Conservation (phyloP, 306 rosid genomes). For the Macrotyloma uniflorum region DNA sequence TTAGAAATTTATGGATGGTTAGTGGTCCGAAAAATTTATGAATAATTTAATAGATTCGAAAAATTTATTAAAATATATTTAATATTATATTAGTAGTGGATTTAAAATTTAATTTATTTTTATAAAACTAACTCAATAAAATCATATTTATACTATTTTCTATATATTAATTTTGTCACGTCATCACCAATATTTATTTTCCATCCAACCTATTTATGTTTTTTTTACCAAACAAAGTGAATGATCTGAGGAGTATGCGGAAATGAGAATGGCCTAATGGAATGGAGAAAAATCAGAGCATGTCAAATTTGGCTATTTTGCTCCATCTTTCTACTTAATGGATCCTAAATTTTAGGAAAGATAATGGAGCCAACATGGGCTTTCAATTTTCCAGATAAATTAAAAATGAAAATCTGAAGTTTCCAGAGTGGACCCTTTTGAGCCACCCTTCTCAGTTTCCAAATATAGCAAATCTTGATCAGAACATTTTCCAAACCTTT, state of each 20-base stretch:
- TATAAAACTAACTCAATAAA: too few relatives aligned
- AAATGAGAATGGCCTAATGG: background rate
- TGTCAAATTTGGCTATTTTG: conserved; percentile 18
- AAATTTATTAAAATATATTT: too few relatives aligned
- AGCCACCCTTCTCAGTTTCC: conserved; percentile 39
- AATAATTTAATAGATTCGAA: too few relatives aligned
- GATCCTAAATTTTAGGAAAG: conserved; percentile 40
- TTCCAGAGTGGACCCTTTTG: conserved; percentile 28
- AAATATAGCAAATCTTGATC: conserved; percentile 45
- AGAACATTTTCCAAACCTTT: conserved; percentile 36
- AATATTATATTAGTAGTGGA: too few relatives aligned
- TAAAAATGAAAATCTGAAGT: background rate
- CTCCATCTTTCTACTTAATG: background rate
- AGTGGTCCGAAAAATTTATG: too few relatives aligned
- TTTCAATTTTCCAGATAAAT: background rate
- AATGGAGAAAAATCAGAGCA: conserved; percentile 5
- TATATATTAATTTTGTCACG: too few relatives aligned
- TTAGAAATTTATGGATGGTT: too few relatives aligned
- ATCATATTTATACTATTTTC: too few relatives aligned
- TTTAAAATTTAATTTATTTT: too few relatives aligned
- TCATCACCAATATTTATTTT: too few relatives aligned
- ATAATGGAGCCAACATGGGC: conserved; percentile 27
- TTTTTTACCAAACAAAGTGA: background rate
- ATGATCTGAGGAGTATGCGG: background rate
- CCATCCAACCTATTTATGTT: too few relatives aligned